These are phyloP conservation scores for Fusarium goolgardi DNA, from an alignment of 2,329 filamentous ascomycete species.

Conservation along the genomic window DNA sequence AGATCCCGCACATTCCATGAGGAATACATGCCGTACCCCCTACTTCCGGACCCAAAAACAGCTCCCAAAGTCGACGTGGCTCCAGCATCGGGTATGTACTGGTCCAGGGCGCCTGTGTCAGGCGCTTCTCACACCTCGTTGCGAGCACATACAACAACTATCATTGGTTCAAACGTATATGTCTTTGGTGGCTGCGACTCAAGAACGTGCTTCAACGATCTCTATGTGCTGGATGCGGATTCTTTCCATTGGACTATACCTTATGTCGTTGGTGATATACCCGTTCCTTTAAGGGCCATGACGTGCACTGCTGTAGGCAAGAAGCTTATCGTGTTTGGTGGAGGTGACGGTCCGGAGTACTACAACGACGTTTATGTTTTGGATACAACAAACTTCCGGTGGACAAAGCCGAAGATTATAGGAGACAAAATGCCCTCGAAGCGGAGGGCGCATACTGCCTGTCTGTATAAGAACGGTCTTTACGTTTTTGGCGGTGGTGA, in stretches of 20 bases:
- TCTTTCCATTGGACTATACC: slow-evolving; percentile 76
- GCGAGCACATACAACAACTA: slow-evolving; percentile 74
- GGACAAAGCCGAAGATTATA: slow-evolving; percentile 70
- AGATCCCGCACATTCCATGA: slow-evolving; percentile 50
- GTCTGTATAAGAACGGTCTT: slow-evolving; percentile 76
- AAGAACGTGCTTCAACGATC: slow-evolving; percentile 74
- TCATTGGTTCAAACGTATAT: slow-evolving; percentile 74
- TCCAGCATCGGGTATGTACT: slow-evolving; percentile 78
- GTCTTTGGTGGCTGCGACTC: slow-evolving; percentile 77
- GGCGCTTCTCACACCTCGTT: slow-evolving; percentile 70
- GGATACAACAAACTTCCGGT: slow-evolving; percentile 76
- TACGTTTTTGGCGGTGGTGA: slow-evolving; percentile 80
- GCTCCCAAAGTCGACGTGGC: slow-evolving; percentile 71
- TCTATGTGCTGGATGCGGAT: slow-evolving; percentile 77
- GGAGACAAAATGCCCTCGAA: slow-evolving; percentile 70
- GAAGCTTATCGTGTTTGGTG: slow-evolving; percentile 76
- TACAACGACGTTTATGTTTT: slow-evolving; percentile 79
- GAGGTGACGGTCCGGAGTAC: slow-evolving; percentile 76
- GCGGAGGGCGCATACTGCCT: slow-evolving; percentile 76
- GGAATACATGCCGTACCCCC: slow-evolving; percentile 64
- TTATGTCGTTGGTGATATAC: slow-evolving; percentile 72
- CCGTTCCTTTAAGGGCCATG: slow-evolving; percentile 75
- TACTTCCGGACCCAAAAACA: slow-evolving; percentile 66
- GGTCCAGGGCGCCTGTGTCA: slow-evolving; percentile 73
- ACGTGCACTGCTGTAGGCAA: slow-evolving; percentile 77